Base-by-base conservation (phyloP, 768 basidiomycete genomes). In the Podaxis sp. region DNA sequence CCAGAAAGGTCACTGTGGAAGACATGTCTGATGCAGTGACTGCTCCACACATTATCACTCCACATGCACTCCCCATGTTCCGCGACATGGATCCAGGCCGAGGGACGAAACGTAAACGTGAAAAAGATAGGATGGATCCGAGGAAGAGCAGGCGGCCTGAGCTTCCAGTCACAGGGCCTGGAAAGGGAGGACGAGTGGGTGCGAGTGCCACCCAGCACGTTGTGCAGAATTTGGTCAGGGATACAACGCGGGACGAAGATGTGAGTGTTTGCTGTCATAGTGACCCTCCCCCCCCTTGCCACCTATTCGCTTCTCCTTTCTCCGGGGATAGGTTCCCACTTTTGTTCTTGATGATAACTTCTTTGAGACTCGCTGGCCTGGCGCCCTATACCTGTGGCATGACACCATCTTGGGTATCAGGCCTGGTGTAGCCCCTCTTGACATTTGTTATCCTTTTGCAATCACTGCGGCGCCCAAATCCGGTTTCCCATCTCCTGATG, bases 131-230 rank as follows among this genome's bases (percentile, higher is more conserved):
- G 64, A 74, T 84, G 80, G 93, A 97, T 76, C 90, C 92, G 44
- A 83, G 91, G 69, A 97, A 97, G 83, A 94, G 92, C 75, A 84
- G 84, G 68, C 83, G 95, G 65, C 97, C 97, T 21, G 93, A 94
- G 70, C 79, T 96, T 68, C 97, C 97, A 27, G 87, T 99, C 57
- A 89, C 82, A 63, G 97, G 97, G 11, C 95, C 94, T 11, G 97
- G 97, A 57, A 84, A 83, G 68, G 97, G 97, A 21, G 97, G 97
- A 56, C 79, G 97, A 42, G 91, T 99, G 42, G 97, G 97, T 42
- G 94, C 94, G 36, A 95, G 93, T 76, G 96, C 96, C 16, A 98
- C 94, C 53, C 95, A 98, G 67, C 95, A 98, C 71, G 85, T 98
- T 65, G 95, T 98, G 55, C 95, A 97, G 75, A 91, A 93, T 70